These are phyloP conservation scores for Hygrophoropsis aurantiaca DNA, from an alignment of 768 basidiomycete species.

Conservation along the genomic window DNA sequence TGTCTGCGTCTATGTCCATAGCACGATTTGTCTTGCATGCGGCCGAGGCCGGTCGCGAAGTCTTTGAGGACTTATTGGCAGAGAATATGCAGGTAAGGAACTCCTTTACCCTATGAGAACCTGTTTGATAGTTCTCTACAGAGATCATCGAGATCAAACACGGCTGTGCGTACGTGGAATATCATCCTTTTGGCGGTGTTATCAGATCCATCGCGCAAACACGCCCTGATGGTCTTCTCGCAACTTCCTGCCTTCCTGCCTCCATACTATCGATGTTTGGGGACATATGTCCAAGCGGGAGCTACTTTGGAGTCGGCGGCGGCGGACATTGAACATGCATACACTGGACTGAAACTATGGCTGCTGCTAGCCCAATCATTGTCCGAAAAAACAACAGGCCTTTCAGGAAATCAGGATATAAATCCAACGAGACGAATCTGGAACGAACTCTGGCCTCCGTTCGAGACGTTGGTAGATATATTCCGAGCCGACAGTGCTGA, in stretches of 20 bases:
- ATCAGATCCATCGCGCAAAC: slow-evolving; percentile 28
- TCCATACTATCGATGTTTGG: slow-evolving; percentile 47
- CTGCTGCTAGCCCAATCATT: slow-evolving; percentile 50
- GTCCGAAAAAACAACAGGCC: slow-evolving; percentile 15
- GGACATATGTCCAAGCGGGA: slow-evolving; percentile 37
- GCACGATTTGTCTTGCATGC: slow-evolving; percentile 54
- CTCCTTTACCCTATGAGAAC: slow-evolving; percentile 12
- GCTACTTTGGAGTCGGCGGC: slow-evolving; percentile 43
- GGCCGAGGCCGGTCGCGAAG: slow-evolving; percentile 40
- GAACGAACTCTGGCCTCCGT: slow-evolving; percentile 78
- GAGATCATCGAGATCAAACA: slow-evolving; percentile 34
- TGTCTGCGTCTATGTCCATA: slow-evolving; percentile 49
- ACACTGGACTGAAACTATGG: slow-evolving; percentile 72
- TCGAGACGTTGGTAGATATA: slow-evolving; percentile 50
- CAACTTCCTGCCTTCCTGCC: slow-evolving; percentile 51
- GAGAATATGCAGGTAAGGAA: slow-evolving; percentile 34
- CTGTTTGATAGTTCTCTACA: slow-evolving; percentile 9
- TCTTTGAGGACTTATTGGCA: slow-evolving; percentile 38
- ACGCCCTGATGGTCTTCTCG: slow-evolving; percentile 41
- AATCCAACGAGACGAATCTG: slow-evolving; percentile 48
- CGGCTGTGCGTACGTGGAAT: slow-evolving; percentile 64
- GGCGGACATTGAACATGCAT: slow-evolving; percentile 66
- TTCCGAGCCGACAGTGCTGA: slow-evolving; percentile 51
- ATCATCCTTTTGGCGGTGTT: slow-evolving; percentile 57
- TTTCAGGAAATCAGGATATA: slow-evolving; percentile 20